Conservation (phyloP, 1,139 yeast genomes). For the Scheffersomyces parashehatae region DNA sequence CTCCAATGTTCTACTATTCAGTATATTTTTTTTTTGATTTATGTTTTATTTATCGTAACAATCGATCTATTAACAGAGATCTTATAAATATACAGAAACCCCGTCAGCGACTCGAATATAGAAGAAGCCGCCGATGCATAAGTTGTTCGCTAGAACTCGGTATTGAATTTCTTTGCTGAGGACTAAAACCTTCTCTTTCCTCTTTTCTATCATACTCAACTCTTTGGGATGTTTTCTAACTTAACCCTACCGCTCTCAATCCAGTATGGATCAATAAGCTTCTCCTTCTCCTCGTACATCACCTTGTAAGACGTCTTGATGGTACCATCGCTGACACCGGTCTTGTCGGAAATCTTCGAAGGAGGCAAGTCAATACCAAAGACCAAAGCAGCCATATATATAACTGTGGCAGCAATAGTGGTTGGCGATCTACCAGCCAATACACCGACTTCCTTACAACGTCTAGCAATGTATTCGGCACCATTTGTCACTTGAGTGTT, state of each 20-base stretch:
- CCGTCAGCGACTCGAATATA: too few relatives aligned
- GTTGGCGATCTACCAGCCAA: slow-evolving; percentile 97
- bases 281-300: slow-evolving; percentile 71
- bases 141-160: too few relatives aligned
- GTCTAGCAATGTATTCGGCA: slow-evolving; percentile 88
- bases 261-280: slow-evolving; percentile 81
- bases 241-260: slow-evolving; percentile 68
- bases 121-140: too few relatives aligned
- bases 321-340: slow-evolving; percentile 99
- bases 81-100: too few relatives aligned
- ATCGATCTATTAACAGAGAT: too few relatives aligned
- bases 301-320: slow-evolving; percentile 90
- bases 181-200: too few relatives aligned
- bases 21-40: too few relatives aligned
- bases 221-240: slow-evolving; percentile 59
- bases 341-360: slow-evolving; percentile 80
- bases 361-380: slow-evolving; percentile 75
- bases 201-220: slow-evolving; percentile 8
- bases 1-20: too few relatives aligned
- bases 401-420: slow-evolving; percentile 96
- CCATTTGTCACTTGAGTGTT: slow-evolving; percentile 85
- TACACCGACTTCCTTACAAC: slow-evolving; percentile 88
- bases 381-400: slow-evolving; percentile 85
- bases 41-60: too few relatives aligned
- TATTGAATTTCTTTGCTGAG: too few relatives aligned